Base-by-base conservation (phyloP, 352 stramenopile species). In the Globisporangium carolinianum region DNA sequence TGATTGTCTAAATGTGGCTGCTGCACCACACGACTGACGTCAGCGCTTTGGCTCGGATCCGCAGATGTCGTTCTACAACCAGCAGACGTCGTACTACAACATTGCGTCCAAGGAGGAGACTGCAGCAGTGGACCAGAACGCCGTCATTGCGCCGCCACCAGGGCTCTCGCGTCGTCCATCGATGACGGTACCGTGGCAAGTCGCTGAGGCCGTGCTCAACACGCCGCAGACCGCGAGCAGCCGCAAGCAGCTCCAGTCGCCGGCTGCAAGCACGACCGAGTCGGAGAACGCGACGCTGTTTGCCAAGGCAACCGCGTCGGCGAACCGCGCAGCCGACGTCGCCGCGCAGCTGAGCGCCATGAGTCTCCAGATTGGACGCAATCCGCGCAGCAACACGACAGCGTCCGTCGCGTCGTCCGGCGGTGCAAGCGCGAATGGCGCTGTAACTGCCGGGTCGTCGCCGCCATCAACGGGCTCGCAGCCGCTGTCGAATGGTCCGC, bases 151-250 rank as follows among this genome's bases (percentile, higher is more conserved):
- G 2, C 83, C 83, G 3, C 83, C 83, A 3, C 83, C 83, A 18
- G 83, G 83, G 10, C 72, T 93, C 9, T 82, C 82, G 38, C 79
- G 83, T 38, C 75, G 83, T 3, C 81, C 83, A 8, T 93, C 83
- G 2, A 93, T 93, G 83, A 93, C 83, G 4, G 83, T 93, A 24
- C 83, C 83, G 0, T 93, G 83, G 83, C 83, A 93, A 65, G 83
- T 93, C 41, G 83, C 83, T 4, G 83, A 93, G 51, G 75, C 83
- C 14, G 83, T 93, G 35, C 66, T 93, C 8, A 89, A 89, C 61
- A 93, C 83, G 3, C 83, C 83, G 1, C 83, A 93, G 62, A 91
- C 81, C 1, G 77, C 71, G 15, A 73, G 68, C 6, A 76, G 69
- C 14, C 75, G 81, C 4, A 91, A 93, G 61, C 82, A 87, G 6